Conservation (phyloP, 108 stramenopile species). For the Nitzschia inconspicua region DNA sequence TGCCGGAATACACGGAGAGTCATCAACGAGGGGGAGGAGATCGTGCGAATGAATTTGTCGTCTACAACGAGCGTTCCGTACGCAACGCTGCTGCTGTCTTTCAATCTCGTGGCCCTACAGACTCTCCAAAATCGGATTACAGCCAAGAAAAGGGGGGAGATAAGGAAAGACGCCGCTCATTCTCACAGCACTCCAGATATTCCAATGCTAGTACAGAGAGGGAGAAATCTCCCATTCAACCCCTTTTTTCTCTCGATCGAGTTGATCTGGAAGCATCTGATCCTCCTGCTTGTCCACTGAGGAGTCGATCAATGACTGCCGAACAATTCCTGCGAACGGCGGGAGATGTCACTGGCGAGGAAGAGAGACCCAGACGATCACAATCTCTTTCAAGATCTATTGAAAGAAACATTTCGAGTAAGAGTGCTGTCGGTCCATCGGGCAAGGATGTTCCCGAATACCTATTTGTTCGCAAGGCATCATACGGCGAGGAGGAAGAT, state of each 20-base stretch:
- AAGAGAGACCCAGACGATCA: background rate
- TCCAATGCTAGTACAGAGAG: background rate
- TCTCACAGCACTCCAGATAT: too few species aligned
- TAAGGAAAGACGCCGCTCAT: background rate
- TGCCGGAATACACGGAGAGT: background rate
- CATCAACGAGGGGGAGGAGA: background rate
- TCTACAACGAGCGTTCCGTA: conserved; percentile 12
- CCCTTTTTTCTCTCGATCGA: conserved; percentile 25
- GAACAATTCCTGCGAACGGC: background rate
- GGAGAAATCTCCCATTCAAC: conserved; percentile 22
- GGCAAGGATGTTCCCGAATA: too few species aligned
- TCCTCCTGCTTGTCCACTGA: background rate
- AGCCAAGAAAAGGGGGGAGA: background rate
- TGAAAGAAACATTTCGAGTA: background rate
- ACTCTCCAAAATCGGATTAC: background rate
- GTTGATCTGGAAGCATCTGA: conserved; percentile 8
- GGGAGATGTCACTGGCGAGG: background rate
- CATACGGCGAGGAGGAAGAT: background rate
- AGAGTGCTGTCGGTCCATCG: too few species aligned
- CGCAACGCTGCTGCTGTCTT: conserved; percentile 26
- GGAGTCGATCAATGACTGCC: conserved; percentile 1
- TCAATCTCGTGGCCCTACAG: conserved; percentile 8
- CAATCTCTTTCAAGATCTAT: background rate
- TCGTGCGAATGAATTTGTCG: conserved; percentile 1
- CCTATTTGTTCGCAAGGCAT: too few species aligned